Percentiles rank a stretch among this genome's conserved stretches.
Conservation (phyloP, 2,329 filamentous ascomycete genomes). For the Curvularia hawaiiensis region DNA sequence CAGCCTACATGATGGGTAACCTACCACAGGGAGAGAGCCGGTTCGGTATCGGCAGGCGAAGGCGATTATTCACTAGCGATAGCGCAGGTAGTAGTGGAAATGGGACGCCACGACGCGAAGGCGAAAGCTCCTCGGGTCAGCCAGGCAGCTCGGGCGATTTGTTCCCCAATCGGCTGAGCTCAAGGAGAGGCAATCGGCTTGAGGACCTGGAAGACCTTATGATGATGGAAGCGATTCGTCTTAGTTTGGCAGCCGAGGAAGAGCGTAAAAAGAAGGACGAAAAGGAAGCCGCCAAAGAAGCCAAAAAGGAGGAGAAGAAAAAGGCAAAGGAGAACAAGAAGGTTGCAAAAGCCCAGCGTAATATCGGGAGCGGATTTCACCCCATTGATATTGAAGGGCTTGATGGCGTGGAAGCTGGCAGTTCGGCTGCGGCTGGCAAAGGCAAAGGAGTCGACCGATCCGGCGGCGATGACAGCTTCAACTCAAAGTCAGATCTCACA, state of each 20-base stretch:
- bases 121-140: conserved; percentile 37
- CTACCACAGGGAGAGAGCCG: conserved; percentile 54
- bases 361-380: conserved; percentile 56
- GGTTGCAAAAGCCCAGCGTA: conserved; percentile 69
- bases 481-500: conserved; percentile 50
- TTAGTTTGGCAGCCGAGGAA: conserved; percentile 91
- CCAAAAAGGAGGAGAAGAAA: conserved; percentile 84
- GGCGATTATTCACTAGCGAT: conserved; percentile 57
- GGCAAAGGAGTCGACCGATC: conserved; percentile 55
- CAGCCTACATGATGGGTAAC: conserved; percentile 83
- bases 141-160: conserved; percentile 45
- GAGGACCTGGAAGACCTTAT: conserved; percentile 97
- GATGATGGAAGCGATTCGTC: conserved; percentile 94
- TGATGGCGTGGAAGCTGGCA: conserved; percentile 31
- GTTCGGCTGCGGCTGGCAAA: conserved; percentile 48
- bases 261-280: conserved; percentile 87
- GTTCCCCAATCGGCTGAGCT: conserved; percentile 53
- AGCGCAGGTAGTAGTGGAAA: conserved; percentile 53
- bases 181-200: conserved; percentile 65
- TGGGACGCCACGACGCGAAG: conserved; percentile 50
- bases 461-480: conserved; percentile 46
- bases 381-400: conserved; percentile 58
- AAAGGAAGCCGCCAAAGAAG: conserved; percentile 79
- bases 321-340: conserved; percentile 70
- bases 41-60: conserved; percentile 55